Conservation (phyloP, 2,329 filamentous ascomycete species). For the Exophiala alcalophila region DNA sequence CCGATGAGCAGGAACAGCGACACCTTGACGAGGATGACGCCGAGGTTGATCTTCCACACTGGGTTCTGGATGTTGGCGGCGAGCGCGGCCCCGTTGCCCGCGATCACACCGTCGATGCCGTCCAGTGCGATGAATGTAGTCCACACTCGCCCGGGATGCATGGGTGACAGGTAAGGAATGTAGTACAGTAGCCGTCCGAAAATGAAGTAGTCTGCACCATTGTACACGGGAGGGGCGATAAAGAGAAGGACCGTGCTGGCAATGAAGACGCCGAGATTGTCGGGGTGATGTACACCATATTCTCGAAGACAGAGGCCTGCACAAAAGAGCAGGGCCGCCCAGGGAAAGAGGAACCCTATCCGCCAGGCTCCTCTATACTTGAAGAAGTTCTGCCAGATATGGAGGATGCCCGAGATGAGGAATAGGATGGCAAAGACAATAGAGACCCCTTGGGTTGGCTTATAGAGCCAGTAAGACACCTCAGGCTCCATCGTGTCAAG, state of each 20-base stretch:
- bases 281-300: conserved; percentile 38
- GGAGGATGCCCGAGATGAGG: conserved; percentile 37
- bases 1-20: conserved; percentile 52
- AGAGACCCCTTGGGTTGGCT: conserved; percentile 42
- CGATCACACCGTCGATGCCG: conserved; percentile 47
- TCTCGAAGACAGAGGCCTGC: conserved; percentile 40
- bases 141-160: conserved; percentile 58
- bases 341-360: conserved; percentile 42
- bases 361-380: conserved; percentile 41
- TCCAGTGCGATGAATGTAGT: conserved; percentile 58
- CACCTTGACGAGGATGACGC: conserved; percentile 48
- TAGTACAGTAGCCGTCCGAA: conserved; percentile 52
- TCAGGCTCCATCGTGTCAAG: no score
- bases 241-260: conserved; percentile 41
- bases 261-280: conserved; percentile 39
- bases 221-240: conserved; percentile 43
- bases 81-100: conserved; percentile 44
- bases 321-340: conserved; percentile 42
- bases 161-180: conserved; percentile 47
- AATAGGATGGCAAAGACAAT: conserved; percentile 44
- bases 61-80: conserved; percentile 31
- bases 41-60: conserved; percentile 39
- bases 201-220: conserved; percentile 51
- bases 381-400: conserved; percentile 41
- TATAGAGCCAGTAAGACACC: conserved; percentile 39